A percentile compares a stretch with the other conserved stretches of the same genome.
Evolutionary conservation across 1,284 basidiomycete genomes (phyloP).

Genomic region (Cryptococcus sp.): DNA sequence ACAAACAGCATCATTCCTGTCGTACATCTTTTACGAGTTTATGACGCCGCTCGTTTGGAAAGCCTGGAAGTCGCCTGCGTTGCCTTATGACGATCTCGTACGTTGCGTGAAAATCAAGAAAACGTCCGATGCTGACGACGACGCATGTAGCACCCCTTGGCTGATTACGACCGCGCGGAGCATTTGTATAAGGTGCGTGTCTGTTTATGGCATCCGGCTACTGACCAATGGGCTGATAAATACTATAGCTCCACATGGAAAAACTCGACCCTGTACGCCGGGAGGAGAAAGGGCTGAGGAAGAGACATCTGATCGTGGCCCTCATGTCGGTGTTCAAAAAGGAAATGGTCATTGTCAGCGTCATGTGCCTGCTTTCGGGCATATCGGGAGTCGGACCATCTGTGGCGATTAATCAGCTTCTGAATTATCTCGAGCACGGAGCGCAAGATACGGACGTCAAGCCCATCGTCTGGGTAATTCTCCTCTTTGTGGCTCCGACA

Average conservation of each 20-base stretch:
- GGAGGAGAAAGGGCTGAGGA: constrained; percentile 33
- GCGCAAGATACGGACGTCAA: constrained; percentile 53
- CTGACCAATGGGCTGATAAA: not conserved
- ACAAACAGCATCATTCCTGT: constrained; percentile 65
- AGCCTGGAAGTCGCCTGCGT: constrained; percentile 44
- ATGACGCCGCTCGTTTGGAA: constrained; percentile 60
- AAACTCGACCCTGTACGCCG: constrained; percentile 49
- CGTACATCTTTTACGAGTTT: constrained; percentile 62
- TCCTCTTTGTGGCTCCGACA: constrained; percentile 63
- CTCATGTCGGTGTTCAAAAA: constrained; percentile 36
- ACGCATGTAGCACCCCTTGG: constrained; percentile 61
- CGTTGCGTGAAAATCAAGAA: not conserved
- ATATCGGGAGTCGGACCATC: constrained; percentile 55
- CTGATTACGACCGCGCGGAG: constrained; percentile 61
- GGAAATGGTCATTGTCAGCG: constrained; percentile 30
- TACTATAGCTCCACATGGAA: constrained; percentile 35
- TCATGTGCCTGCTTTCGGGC: constrained; percentile 41
- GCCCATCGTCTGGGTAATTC: constrained; percentile 65
- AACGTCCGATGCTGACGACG: constrained; percentile 53
- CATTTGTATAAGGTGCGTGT: constrained; percentile 49
- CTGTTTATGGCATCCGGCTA: not conserved
- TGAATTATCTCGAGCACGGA: constrained; percentile 58
- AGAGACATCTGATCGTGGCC: constrained; percentile 35
- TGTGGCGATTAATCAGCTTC: constrained; percentile 57
- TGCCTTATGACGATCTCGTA: constrained; percentile 48